Conservation (phyloP, 345 rosid species). For the Rubroshorea leprosula region DNA sequence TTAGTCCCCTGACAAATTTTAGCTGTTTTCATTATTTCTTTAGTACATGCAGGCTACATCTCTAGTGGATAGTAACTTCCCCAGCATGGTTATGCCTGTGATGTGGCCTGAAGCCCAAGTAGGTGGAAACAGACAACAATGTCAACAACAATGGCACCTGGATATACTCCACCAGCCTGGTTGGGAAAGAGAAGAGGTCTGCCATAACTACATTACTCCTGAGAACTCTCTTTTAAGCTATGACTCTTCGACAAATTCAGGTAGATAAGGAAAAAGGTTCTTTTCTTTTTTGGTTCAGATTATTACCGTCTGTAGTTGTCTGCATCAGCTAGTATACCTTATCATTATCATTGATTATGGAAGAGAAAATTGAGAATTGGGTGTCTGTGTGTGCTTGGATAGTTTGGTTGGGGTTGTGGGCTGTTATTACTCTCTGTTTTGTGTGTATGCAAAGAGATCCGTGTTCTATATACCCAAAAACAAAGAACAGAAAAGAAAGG, state of each 20-base stretch:
- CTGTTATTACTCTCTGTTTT: too few species aligned
- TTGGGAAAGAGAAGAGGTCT: constrained; percentile 71
- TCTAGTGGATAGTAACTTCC: constrained; percentile 54
- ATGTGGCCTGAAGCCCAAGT: constrained; percentile 61
- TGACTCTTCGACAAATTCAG: constrained; percentile 63
- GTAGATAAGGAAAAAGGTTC: constrained; percentile 21
- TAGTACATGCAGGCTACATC: constrained; percentile 49
- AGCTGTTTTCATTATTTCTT: constrained; percentile 5
- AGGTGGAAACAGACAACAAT: constrained; percentile 52
- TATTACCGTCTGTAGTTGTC: not conserved
- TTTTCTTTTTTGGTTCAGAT: not conserved
- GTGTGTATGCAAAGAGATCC: too few species aligned
- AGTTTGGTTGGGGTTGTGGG: too few species aligned
- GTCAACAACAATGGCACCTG: constrained; percentile 59
- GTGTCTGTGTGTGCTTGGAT: too few species aligned
- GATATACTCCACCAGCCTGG: constrained; percentile 53
- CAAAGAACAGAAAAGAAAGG: too few species aligned
- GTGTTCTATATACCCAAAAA: too few species aligned
- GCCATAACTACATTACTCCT: constrained; percentile 37
- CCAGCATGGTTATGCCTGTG: constrained; percentile 50
- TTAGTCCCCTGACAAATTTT: not conserved
- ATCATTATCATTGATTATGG: too few species aligned
- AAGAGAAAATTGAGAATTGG: too few species aligned
- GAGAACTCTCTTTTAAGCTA: constrained; percentile 63
- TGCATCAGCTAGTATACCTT: too few species aligned